Percentiles rank a stretch among this genome's conserved stretches.
Evolutionary conservation across 2,329 filamentous ascomycete species (phyloP).

Genomic region (Sporothrix inflata): DNA sequence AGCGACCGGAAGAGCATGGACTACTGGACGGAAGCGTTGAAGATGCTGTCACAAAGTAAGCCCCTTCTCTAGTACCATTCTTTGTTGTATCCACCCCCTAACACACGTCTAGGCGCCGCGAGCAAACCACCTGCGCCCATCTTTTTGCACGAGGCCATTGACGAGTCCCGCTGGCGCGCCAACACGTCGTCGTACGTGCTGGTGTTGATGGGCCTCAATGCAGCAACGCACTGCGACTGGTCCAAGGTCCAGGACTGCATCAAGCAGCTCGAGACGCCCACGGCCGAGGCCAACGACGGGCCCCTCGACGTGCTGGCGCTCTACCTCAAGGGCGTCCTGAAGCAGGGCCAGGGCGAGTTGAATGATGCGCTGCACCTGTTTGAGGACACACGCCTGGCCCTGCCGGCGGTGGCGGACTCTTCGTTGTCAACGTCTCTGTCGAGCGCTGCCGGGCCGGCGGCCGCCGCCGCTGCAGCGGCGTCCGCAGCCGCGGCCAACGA

Average conservation of each 20-base stretch:
- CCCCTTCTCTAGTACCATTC: neutral
- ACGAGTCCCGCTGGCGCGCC: conserved; percentile 65
- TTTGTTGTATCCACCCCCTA: neutral
- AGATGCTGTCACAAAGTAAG: conserved; percentile 43
- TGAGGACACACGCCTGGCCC: conserved; percentile 60
- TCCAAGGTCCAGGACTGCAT: conserved; percentile 62
- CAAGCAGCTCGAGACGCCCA: conserved; percentile 53
- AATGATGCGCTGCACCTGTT: conserved; percentile 70
- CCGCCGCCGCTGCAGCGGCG: conserved; percentile 36
- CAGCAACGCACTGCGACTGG: conserved; percentile 73
- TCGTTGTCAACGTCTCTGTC: conserved; percentile 38
- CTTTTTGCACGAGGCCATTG: conserved; percentile 59
- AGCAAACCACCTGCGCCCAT: conserved; percentile 45
- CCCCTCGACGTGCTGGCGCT: conserved; percentile 59
- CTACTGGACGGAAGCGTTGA: conserved; percentile 47
- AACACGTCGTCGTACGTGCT: conserved; percentile 70
- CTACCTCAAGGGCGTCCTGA: conserved; percentile 76
- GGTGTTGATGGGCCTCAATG: conserved; percentile 70
- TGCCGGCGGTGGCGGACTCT: conserved; percentile 42
- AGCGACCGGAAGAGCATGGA: conserved; percentile 44
- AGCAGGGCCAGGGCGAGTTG: conserved; percentile 76
- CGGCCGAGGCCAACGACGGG: conserved; percentile 47
- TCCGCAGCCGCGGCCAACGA: conserved; percentile 41
- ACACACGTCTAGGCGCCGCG: conserved; percentile 33
- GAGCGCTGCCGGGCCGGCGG: neutral